phyloP scores from a whole-genome alignment of 768 basidiomycete species.

The Suillus subluteus region DNA sequence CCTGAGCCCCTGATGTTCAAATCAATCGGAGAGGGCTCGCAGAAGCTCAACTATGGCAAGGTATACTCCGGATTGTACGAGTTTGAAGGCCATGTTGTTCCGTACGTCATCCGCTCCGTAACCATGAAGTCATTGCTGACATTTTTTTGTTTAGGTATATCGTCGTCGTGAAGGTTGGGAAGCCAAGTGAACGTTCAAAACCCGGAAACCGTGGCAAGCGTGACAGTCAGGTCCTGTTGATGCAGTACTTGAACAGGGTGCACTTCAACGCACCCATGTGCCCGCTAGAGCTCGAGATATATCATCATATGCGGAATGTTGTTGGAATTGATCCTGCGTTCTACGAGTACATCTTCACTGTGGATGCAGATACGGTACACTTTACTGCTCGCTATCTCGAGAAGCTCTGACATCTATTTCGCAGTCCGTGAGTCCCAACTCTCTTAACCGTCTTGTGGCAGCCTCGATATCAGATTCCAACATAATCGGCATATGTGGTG shows the following conservation, averaged over 20 bases:
- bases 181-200: slow-evolving; percentile 65
- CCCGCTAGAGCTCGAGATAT: slow-evolving; percentile 70
- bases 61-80: slow-evolving; percentile 73
- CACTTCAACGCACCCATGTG: slow-evolving; percentile 71
- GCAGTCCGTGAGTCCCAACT: slow-evolving; percentile 64
- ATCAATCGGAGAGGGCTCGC: slow-evolving; percentile 68
- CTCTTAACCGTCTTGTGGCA: slow-evolving; percentile 71
- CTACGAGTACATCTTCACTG: slow-evolving; percentile 75
- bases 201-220: slow-evolving; percentile 73
- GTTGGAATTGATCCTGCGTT: slow-evolving; percentile 77
- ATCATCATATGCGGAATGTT: slow-evolving; percentile 76
- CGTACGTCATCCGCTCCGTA: slow-evolving; percentile 39
- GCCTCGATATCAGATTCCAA: slow-evolving; percentile 59
- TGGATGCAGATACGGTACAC: slow-evolving; percentile 68
- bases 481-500: slow-evolving; percentile 72
- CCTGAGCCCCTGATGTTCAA: slow-evolving; percentile 70
- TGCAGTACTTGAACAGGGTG: slow-evolving; percentile 71
- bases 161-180: slow-evolving; percentile 68
- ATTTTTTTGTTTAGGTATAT: slow-evolving; percentile 45
- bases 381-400: neutral
- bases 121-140: slow-evolving; percentile 8
- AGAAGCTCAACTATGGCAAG: slow-evolving; percentile 72
- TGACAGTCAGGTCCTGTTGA: slow-evolving; percentile 66
- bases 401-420: slow-evolving; percentile 19
- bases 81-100: slow-evolving; percentile 71